These are phyloP conservation scores for Neoarthrinium moseri DNA, from an alignment of 2,329 filamentous ascomycete species.

Conservation along the genomic window DNA sequence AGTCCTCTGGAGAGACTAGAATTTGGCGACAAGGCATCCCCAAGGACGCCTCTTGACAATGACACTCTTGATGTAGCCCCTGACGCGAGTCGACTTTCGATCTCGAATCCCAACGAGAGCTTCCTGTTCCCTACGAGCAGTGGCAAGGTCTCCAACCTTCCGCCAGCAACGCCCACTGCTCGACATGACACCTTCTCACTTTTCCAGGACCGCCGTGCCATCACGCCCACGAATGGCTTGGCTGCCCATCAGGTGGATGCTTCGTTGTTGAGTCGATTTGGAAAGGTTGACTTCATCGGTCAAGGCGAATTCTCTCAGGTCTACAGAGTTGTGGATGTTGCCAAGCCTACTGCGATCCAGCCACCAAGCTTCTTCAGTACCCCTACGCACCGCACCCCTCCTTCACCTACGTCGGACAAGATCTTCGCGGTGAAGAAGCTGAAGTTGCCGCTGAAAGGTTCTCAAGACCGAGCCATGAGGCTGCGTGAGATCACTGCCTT, in stretches of 20 bases:
- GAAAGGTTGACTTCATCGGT: conserved; percentile 76
- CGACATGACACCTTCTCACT: conserved; percentile 55
- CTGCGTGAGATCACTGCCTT: conserved; percentile 81
- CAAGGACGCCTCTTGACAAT: conserved; percentile 76
- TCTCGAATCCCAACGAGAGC: conserved; percentile 59
- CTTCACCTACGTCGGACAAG: conserved; percentile 51
- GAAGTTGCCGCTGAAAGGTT: conserved; percentile 74
- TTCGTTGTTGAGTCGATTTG: conserved; percentile 72
- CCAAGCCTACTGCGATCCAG: conserved; percentile 37
- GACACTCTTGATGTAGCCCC: conserved; percentile 72
- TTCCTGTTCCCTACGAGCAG: conserved; percentile 35
- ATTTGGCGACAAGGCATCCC: conserved; percentile 52
- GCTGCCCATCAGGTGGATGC: conserved; percentile 74
- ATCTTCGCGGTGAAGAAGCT: conserved; percentile 95
- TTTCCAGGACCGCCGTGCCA: conserved; percentile 59
- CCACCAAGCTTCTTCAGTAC: conserved; percentile 42
- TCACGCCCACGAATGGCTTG: conserved; percentile 68
- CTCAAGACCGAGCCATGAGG: conserved; percentile 78
- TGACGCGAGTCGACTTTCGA: conserved; percentile 80
- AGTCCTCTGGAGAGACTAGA: conserved; percentile 59
- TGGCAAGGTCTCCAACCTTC: conserved; percentile 41
- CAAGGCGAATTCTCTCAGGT: conserved; percentile 93
- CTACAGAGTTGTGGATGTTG: conserved; percentile 66
- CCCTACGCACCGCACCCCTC: conserved; percentile 49
- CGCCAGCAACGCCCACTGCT: conserved; percentile 80